These are phyloP conservation scores for Suillus luteus DNA, from an alignment of 768 basidiomycete genomes.

Conservation along the genomic window DNA sequence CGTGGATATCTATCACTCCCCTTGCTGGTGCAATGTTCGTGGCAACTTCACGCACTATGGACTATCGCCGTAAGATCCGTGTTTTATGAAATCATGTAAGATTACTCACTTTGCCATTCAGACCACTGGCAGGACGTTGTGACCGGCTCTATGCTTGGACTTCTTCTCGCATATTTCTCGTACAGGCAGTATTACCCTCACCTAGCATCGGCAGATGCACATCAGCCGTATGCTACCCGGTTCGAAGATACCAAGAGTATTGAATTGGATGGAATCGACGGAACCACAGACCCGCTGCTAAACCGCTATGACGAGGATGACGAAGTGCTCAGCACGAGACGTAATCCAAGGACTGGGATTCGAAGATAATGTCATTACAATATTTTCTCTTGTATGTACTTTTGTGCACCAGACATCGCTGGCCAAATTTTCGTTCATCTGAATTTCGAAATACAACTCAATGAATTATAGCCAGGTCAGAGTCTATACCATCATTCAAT, in stretches of 20 bases:
- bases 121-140: slow-evolving; percentile 94
- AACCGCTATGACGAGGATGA: background rate
- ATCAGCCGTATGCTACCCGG: slow-evolving; percentile 72
- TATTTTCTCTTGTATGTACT: background rate
- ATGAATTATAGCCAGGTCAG: background rate
- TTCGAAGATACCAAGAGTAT: slow-evolving; percentile 37
- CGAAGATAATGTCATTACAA: background rate
- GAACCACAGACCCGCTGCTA: background rate
- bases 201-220: slow-evolving; percentile 55
- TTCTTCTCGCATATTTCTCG: slow-evolving; percentile 66
- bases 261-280: background rate
- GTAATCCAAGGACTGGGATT: slow-evolving; percentile 3
- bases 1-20: slow-evolving; percentile 80
- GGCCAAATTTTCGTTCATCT: background rate
- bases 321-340: background rate
- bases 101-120: slow-evolving; percentile 28
- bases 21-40: slow-evolving; percentile 72
- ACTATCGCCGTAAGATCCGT: slow-evolving; percentile 70
- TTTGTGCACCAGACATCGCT: background rate
- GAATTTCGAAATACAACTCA: background rate
- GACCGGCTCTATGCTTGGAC: slow-evolving; percentile 74
- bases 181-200: slow-evolving; percentile 85
- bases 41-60: slow-evolving; percentile 89
- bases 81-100: background rate
- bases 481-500: too few species aligned